Percentiles rank a stretch among this genome's conserved stretches.
These are phyloP conservation scores for Calvatia gigantea DNA, from an alignment of 768 basidiomycete species.

Conservation along the genomic window DNA sequence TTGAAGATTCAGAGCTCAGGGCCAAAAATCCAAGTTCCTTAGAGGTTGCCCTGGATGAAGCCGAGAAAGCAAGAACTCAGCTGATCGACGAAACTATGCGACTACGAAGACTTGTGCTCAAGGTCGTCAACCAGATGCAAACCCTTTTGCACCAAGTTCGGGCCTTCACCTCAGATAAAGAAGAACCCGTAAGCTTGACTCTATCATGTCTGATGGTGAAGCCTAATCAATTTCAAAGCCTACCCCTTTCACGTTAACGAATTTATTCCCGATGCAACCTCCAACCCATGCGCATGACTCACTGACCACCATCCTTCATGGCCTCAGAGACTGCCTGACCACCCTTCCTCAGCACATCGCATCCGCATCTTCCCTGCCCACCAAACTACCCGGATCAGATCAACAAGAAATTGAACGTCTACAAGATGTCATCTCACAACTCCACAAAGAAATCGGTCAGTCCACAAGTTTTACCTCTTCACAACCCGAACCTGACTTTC, in stretches of 20 bases:
- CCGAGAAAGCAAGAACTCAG: slow-evolving; percentile 60
- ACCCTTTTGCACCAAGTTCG: slow-evolving; percentile 46
- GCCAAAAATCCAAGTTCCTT: slow-evolving; percentile 53
- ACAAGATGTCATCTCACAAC: slow-evolving; percentile 42
- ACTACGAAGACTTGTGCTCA: slow-evolving; percentile 57
- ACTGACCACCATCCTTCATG: slow-evolving; percentile 38
- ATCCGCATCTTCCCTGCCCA: slow-evolving; percentile 13
- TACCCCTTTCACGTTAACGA: slow-evolving; percentile 37
- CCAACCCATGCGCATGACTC: slow-evolving; percentile 46
- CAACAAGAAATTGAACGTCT: slow-evolving; percentile 48
- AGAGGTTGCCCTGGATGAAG: slow-evolving; percentile 69
- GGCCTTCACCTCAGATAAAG: slow-evolving; percentile 31
- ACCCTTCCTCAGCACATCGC: slow-evolving; percentile 25
- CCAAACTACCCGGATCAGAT: slow-evolving; percentile 15
- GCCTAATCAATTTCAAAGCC: slow-evolving; percentile 31
- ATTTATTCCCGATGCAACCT: slow-evolving; percentile 54
- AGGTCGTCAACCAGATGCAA: slow-evolving; percentile 64
- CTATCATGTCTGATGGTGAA: slow-evolving; percentile 3
- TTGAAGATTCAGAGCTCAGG: slow-evolving; percentile 40
- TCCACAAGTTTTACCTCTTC: slow-evolving; percentile 1
- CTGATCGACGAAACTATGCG: slow-evolving; percentile 63
- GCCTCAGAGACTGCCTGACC: slow-evolving; percentile 34
- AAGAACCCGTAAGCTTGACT: slow-evolving; percentile 43
- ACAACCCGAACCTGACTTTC: slow-evolving; percentile 9
- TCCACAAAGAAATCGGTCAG: slow-evolving; percentile 61